These are phyloP conservation scores for Russula earlei DNA, from an alignment of 768 basidiomycete genomes.

Conservation along the genomic window DNA sequence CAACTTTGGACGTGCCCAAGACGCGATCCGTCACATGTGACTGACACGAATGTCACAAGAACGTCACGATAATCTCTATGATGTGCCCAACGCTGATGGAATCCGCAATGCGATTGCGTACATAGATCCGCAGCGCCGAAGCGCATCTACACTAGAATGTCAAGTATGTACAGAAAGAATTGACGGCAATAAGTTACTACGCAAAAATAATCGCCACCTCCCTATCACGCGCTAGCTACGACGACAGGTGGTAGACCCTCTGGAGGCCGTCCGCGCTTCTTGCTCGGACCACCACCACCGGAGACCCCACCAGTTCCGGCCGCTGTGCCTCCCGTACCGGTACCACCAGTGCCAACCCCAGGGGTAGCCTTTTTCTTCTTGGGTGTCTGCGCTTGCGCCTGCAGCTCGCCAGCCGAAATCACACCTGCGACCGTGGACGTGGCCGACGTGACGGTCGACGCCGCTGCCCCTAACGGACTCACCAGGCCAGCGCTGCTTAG, in stretches of 20 bases:
- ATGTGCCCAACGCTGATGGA: neutral
- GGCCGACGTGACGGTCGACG: neutral
- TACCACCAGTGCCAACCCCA: neutral
- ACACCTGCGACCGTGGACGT: neutral
- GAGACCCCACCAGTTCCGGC: neutral
- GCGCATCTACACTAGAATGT: constrained; percentile 9
- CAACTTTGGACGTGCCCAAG: too few species aligned
- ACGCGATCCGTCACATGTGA: constrained; percentile 17
- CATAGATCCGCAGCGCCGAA: constrained; percentile 4
- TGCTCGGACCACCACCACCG: constrained; percentile 5
- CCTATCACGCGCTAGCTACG: constrained; percentile 25
- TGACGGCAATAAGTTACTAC: constrained; percentile 17
- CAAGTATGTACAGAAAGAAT: constrained; percentile 8
- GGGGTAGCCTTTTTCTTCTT: constrained; percentile 18
- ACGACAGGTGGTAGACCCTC: constrained; percentile 25
- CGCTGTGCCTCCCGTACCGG: neutral
- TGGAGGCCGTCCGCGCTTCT: constrained; percentile 20
- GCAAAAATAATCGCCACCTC: neutral
- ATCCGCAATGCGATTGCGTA: neutral
- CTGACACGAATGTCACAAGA: constrained; percentile 4
- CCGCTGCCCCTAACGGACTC: neutral
- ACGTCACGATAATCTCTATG: too few species aligned
- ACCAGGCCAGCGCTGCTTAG: neutral
- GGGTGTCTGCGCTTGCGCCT: constrained; percentile 6
- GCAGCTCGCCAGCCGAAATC: neutral